These are phyloP conservation scores for Phytophthora capsici DNA, from an alignment of 352 stramenopile genomes.

Conservation along the genomic window DNA sequence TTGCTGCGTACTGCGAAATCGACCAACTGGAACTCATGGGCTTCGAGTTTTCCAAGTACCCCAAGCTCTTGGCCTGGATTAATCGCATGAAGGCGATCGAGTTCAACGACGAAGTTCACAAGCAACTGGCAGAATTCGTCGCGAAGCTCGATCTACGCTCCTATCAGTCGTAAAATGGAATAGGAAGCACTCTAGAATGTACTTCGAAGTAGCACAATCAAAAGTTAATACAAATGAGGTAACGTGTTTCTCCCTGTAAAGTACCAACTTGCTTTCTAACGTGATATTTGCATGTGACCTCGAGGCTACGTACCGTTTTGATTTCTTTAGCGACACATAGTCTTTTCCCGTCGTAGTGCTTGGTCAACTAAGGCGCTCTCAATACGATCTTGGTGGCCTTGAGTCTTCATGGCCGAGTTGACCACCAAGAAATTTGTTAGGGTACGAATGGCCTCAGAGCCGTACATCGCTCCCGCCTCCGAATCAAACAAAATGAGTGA, in stretches of 20 bases:
- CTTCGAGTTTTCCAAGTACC: conserved; percentile 60
- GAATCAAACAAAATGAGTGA: conserved; percentile 32
- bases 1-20: conserved; percentile 62
- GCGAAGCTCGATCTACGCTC: conserved; percentile 30
- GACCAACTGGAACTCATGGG: conserved; percentile 68
- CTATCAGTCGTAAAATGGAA: background rate
- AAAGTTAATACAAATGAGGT: background rate
- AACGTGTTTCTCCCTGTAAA: background rate
- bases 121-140: conserved; percentile 34
- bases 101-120: conserved; percentile 62
- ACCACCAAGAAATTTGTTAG: conserved; percentile 32
- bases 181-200: background rate
- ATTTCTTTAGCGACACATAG: too few species aligned
- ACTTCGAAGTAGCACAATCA: background rate
- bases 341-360: conserved; percentile 1
- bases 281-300: background rate
- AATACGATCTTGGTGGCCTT: conserved; percentile 29
- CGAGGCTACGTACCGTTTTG: too few species aligned
- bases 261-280: background rate
- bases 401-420: conserved; percentile 27
- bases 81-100: conserved; percentile 60
- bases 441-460: conserved; percentile 14
- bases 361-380: conserved; percentile 38
- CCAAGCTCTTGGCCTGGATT: conserved; percentile 57
- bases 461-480: conserved; percentile 12